A percentile compares a stretch with the other conserved stretches of the same genome.
Evolutionary conservation across 1,139 yeast species (phyloP).

Genomic region (Taiozyma sp.): DNA sequence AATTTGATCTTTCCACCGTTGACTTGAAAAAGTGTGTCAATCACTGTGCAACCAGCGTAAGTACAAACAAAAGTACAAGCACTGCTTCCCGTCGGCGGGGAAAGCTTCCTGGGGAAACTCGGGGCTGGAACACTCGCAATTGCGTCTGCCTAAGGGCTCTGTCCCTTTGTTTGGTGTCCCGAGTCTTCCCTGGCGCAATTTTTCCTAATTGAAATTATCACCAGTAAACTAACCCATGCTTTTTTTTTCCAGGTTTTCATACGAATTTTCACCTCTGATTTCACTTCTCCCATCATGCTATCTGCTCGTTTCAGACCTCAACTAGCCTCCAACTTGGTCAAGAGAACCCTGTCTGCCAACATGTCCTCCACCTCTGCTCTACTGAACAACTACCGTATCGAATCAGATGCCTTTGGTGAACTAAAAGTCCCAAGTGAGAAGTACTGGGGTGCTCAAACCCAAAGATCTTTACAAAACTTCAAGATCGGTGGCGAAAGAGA

Average conservation of each 20-base stretch:
- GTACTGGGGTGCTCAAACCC: conserved; percentile 99
- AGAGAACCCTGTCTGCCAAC: conserved; percentile 1
- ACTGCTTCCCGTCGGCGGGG: no score
- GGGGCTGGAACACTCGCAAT: no score
- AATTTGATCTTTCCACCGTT: no score
- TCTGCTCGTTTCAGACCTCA: conserved; percentile 3
- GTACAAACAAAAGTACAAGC: no score
- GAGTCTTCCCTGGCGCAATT: background rate
- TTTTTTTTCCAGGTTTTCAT: background rate
- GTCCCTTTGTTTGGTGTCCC: background rate
- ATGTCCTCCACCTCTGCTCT: conserved; percentile 4
- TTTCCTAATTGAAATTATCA: no score
- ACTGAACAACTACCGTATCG: conserved; percentile 51
- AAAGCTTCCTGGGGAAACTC: no score
- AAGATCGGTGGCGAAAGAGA: conserved; percentile 93
- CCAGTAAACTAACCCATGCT: background rate
- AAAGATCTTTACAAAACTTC: conserved; percentile 87
- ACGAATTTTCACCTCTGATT: no score
- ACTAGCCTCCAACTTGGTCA: conserved; percentile 1
- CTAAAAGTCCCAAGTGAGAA: conserved; percentile 80
- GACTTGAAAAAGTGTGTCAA: no score
- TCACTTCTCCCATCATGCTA: conserved; percentile 1
- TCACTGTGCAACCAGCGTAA: no score
- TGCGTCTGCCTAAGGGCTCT: no score
- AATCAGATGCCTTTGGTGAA: conserved; percentile 95